Conservation (phyloP, 441 rosid species). For the Syzygium malaccense region DNA sequence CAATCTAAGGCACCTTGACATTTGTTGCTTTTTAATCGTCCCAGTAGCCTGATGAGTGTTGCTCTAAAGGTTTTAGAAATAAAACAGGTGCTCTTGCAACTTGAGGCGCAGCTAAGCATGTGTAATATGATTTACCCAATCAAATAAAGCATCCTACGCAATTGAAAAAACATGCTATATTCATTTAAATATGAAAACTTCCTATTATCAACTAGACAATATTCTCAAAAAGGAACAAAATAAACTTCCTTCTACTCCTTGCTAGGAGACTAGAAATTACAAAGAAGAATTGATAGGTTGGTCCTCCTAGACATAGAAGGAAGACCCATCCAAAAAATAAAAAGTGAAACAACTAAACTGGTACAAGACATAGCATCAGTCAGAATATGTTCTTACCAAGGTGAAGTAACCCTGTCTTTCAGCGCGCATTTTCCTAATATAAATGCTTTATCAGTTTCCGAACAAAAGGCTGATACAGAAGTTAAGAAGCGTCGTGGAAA, state of each 20-base stretch:
- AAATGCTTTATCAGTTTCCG: constrained; percentile 1
- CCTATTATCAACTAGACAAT: background rate
- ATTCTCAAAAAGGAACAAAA: background rate
- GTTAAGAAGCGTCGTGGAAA: background rate
- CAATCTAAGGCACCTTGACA: background rate
- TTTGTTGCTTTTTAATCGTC: background rate
- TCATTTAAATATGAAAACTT: background rate
- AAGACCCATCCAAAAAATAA: background rate
- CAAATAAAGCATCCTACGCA: background rate
- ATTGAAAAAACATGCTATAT: background rate
- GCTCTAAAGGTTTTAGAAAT: background rate
- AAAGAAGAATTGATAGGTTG: background rate
- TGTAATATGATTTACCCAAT: background rate
- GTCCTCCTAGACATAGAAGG: background rate
- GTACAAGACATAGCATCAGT: background rate
- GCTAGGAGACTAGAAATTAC: background rate
- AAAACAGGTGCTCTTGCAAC: background rate
- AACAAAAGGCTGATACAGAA: background rate
- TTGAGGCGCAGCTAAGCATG: background rate
- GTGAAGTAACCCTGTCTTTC: constrained; percentile 98
- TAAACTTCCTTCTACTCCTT: background rate
- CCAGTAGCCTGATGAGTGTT: background rate
- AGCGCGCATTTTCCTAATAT: constrained; percentile 87
- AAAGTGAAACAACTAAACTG: background rate
- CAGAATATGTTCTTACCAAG: constrained; percentile 36